Evolutionary conservation across 768 basidiomycete species (phyloP).

Genomic region (Boletus eberwhitei): DNA sequence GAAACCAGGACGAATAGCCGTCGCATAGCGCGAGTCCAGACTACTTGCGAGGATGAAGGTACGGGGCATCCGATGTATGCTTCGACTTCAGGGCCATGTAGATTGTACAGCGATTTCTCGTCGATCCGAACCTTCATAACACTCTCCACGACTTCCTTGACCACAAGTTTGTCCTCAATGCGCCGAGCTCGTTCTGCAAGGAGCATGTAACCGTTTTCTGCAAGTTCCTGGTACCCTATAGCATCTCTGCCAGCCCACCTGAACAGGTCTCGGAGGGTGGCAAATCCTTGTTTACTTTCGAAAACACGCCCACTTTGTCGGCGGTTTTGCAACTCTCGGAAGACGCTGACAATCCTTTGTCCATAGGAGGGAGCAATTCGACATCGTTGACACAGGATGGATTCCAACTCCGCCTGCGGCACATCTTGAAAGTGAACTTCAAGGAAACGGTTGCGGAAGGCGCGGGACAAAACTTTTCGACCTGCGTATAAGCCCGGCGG

Average conservation of each 20-base stretch:
- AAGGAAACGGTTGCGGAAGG: slow-evolving; percentile 95
- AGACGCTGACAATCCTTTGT: slow-evolving; percentile 85
- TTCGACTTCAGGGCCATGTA: slow-evolving; percentile 43
- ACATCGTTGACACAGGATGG: slow-evolving; percentile 89
- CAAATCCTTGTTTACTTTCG: slow-evolving; percentile 96
- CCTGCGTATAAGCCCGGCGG: slow-evolving; percentile 95
- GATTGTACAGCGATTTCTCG: slow-evolving; percentile 63
- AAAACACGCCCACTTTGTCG: slow-evolving; percentile 90
- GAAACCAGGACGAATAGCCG: slow-evolving; percentile 81
- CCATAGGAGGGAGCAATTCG: slow-evolving; percentile 93
- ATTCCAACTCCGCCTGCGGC: slow-evolving; percentile 89
- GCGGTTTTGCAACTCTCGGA: slow-evolving; percentile 88
- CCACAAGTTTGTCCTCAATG: slow-evolving; percentile 79
- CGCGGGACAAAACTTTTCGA: slow-evolving; percentile 89
- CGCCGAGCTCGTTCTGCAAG: slow-evolving; percentile 87
- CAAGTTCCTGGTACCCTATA: slow-evolving; percentile 85
- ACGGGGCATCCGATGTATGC: slow-evolving; percentile 56
- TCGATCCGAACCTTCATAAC: slow-evolving; percentile 87
- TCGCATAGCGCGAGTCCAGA: slow-evolving; percentile 95
- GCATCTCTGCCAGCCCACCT: slow-evolving; percentile 95
- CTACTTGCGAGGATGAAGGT: slow-evolving; percentile 46
- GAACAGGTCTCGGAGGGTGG: slow-evolving; percentile 94
- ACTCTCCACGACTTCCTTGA: slow-evolving; percentile 89
- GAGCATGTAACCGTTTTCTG: slow-evolving; percentile 96
- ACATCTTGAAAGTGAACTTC: slow-evolving; percentile 98